Evolutionary conservation across 108 stramenopile genomes (phyloP).

Genomic region (Epipyxis sp.): DNA sequence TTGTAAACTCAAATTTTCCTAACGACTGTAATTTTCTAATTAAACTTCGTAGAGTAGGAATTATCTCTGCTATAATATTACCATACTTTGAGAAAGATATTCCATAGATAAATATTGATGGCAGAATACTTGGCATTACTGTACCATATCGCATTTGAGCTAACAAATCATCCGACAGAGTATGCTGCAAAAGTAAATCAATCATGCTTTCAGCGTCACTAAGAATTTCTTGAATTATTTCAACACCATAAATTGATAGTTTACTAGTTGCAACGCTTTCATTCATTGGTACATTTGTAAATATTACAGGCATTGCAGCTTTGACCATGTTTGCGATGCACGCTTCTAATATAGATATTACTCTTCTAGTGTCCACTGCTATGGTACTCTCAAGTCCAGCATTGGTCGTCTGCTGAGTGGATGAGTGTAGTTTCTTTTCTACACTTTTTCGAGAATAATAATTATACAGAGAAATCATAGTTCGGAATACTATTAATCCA

Average conservation of each 20-base stretch:
- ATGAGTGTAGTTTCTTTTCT: not conserved
- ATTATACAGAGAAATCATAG: not conserved
- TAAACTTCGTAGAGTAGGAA: not conserved
- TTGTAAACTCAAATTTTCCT: not conserved
- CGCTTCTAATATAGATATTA: not conserved
- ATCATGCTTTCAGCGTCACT: not conserved
- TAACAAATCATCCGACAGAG: not conserved
- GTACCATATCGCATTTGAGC: constrained; percentile 2
- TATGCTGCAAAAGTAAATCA: not conserved
- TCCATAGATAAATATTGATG: not conserved
- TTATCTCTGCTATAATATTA: not conserved
- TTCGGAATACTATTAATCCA: not conserved
- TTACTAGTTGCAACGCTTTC: too few relatives aligned
- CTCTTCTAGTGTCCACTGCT: not conserved
- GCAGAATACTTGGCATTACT: not conserved
- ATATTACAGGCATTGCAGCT: not conserved
- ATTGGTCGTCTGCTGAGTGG: too few relatives aligned
- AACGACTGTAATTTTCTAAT: not conserved
- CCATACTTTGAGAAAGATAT: not conserved
- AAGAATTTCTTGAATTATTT: not conserved
- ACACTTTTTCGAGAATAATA: not conserved
- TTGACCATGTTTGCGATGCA: not conserved
- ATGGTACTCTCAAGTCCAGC: not conserved
- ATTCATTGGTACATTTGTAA: not conserved
- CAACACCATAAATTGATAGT: not conserved